Evolutionary conservation across 345 rosid species (phyloP).

Genomic region (Eucalyptus pauciflora): DNA sequence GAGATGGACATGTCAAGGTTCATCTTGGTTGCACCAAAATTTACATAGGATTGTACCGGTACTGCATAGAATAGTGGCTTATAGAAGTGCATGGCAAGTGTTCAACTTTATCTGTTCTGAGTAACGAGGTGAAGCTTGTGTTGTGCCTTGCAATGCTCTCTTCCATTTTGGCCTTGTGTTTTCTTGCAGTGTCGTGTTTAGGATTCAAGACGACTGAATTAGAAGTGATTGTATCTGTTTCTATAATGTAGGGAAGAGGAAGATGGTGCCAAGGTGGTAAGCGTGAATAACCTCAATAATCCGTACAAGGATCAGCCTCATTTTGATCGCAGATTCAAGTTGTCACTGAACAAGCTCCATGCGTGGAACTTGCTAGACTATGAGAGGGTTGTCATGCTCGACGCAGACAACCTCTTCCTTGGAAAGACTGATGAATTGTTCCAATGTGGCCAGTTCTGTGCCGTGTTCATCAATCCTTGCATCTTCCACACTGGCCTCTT

Average conservation of each 20-base stretch:
- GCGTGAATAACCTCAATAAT: slow-evolving; percentile 80
- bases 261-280: slow-evolving; percentile 79
- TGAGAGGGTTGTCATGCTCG: slow-evolving; percentile 87
- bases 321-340: slow-evolving; percentile 67
- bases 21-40: background rate
- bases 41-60: background rate
- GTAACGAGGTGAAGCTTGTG: background rate
- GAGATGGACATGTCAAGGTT: background rate
- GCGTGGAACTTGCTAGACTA: slow-evolving; percentile 83
- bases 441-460: slow-evolving; percentile 94
- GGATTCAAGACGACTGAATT: background rate
- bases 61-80: background rate
- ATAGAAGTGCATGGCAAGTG: background rate
- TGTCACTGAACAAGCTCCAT: slow-evolving; percentile 84
- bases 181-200: background rate
- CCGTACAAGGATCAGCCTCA: slow-evolving; percentile 60
- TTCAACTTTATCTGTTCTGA: background rate
- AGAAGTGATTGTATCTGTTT: background rate
- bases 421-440: slow-evolving; percentile 75
- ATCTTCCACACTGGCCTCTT: slow-evolving; percentile 97
- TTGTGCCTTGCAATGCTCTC: background rate
- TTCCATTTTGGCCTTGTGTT: background rate
- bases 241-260: slow-evolving; percentile 45
- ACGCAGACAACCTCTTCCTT: slow-evolving; percentile 86
- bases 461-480: slow-evolving; percentile 93